Base-by-base conservation (phyloP, 164 flowering plant species). In the Cinnamomum chago region DNA sequence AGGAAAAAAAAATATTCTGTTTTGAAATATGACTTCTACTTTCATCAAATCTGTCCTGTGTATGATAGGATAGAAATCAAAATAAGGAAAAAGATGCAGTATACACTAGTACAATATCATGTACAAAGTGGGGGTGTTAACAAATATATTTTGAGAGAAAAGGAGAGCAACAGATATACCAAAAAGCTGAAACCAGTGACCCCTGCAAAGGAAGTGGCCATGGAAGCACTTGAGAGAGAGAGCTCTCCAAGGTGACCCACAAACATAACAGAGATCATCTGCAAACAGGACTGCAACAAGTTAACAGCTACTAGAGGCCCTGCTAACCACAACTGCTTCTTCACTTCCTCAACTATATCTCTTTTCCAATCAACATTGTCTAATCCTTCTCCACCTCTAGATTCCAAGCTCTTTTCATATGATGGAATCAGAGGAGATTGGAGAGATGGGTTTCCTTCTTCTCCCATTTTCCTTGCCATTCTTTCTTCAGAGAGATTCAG, bases 211-310 rank as follows among this genome's bases (percentile, higher is more conserved):
- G 94, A 90, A 78, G 86, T 87, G 58, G 95, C 95, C 85, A 93
- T 81, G 35, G 97, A 85, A 80, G 90, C 92, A 74, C 88, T 88
- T 28, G 97, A 82, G 23, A 91, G 91, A 77, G 90, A 72, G 6
- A 91, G 73, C 72, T 88, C 86, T 0, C 95, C 91, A 30, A 91
- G 86, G 80, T 91, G 98, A 11, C 97, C 97, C 35, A 90, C 94
- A 76, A 87, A 86, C 92, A 91, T 89, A 20, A 91, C 75, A 1
- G 96, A 86, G 13, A 91, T 86, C 28, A 88, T 60, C 75, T 91
- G 93, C 67, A 91, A 25, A 67, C 83, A 79, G 18, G 58, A 85
- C 76, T 81, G 84, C 62, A 87, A 79, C 0, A 89, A 55, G 50
- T 77, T 78, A 4, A 84, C 89, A 23, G 69, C 40, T 1, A 91